These are phyloP conservation scores for Ogataea zsoltii DNA, from an alignment of 805 yeast genomes.

Conservation along the genomic window DNA sequence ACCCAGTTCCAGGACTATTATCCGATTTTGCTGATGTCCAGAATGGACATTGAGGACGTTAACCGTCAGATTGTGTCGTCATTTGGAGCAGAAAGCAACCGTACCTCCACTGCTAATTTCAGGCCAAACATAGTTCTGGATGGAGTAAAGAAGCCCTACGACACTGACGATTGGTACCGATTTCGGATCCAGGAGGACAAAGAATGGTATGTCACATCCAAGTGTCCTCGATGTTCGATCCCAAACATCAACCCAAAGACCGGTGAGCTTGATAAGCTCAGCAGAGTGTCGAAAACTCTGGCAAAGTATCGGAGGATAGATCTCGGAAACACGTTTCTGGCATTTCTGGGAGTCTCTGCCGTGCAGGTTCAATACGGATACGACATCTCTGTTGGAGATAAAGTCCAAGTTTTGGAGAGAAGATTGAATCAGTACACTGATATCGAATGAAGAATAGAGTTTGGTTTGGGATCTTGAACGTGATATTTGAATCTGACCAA, in stretches of 20 bases:
- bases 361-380: conserved; percentile 27
- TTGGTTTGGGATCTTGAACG: too few relatives aligned
- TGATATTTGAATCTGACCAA: too few relatives aligned
- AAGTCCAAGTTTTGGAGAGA: conserved; percentile 18
- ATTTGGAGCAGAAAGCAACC: neutral
- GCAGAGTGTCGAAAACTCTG: conserved; percentile 23
- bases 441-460: conserved; percentile 7
- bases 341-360: conserved; percentile 26
- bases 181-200: conserved; percentile 14
- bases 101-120: conserved; percentile 16
- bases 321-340: conserved; percentile 14
- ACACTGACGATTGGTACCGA: conserved; percentile 28
- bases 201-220: conserved; percentile 28
- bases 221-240: conserved; percentile 31
- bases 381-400: conserved; percentile 23
- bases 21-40: conserved; percentile 26
- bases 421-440: conserved; percentile 20
- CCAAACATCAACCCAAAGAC: conserved; percentile 25
- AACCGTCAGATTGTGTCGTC: conserved; percentile 8
- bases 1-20: conserved; percentile 31
- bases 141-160: conserved; percentile 19
- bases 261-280: conserved; percentile 18
- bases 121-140: conserved; percentile 27
- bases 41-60: conserved; percentile 23
- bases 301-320: conserved; percentile 26